Evolutionary conservation across 768 basidiomycete species (phyloP), one percentile per base, ranked within the genome.

Genomic region (Myochromella boudieri): DNA sequence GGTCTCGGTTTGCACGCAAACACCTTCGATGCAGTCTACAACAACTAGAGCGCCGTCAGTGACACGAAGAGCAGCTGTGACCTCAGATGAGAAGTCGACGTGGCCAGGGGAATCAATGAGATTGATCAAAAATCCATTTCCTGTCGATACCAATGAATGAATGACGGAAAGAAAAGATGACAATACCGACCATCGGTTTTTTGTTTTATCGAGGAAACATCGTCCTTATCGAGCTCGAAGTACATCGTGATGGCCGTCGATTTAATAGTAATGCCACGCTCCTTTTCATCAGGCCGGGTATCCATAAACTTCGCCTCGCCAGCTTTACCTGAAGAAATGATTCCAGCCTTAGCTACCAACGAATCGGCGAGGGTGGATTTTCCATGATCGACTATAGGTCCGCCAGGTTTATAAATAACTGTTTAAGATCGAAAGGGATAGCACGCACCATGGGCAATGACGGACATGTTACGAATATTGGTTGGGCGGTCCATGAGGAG

Each of bases 11-110:
- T 99, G 97, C 32, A 98, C 97, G 69, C 95, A 99, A 64, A 98
- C 97, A 76, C 97, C 97, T 67, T 99, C 97, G 60, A 99, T 85
- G 71, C 94, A 97, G 71, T 99, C 97, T 63, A 99, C 97, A 68
- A 99, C 97, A 62, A 99, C 97, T 58, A 99, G 88, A 50, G 97
- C 97, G 78, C 95, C 97, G 56, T 99, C 97, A 54, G 97, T 99
- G 63, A 99, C 97, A 76, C 97, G 97, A 66, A 99, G 92, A 56
- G 97, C 97, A 52, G 97, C 97, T 2, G 97, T 99, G 61, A 99
- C 97, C 73, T 99, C 97, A 42, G 97, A 98, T 26, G 97, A 99
- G 80, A 99, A 99, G 70, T 99, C 97, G 70, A 99, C 97, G 83
- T 99, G 97, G 61, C 97, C 97, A 44, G 97, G 97, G 27, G 40